A percentile compares a stretch with the other conserved stretches of the same genome.
These are phyloP conservation scores for Mycena floridula DNA, from an alignment of 768 basidiomycete genomes.

Conservation along the genomic window DNA sequence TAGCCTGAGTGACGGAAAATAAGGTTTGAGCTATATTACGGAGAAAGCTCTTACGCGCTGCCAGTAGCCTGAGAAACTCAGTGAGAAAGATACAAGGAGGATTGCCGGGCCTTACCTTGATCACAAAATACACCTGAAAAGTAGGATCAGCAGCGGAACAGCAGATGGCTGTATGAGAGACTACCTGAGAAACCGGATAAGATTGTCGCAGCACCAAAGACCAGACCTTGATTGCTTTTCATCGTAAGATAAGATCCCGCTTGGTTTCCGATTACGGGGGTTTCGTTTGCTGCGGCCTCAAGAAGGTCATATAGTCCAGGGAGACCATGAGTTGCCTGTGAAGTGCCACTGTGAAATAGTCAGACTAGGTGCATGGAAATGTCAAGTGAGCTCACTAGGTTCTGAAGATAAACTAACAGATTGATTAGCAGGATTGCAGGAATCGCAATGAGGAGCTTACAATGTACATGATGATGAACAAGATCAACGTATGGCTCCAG, in stretches of 20 bases:
- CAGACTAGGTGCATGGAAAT: conserved; percentile 7
- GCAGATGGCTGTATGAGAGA: too few relatives aligned
- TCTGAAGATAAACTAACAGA: conserved; percentile 21
- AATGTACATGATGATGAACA: conserved; percentile 33
- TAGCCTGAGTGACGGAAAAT: conserved; percentile 26
- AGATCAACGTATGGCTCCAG: conserved; percentile 38
- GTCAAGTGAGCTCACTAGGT: conserved; percentile 19
- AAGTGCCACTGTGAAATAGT: conserved; percentile 24
- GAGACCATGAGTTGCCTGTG: conserved; percentile 31
- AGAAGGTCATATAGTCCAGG: conserved; percentile 41
- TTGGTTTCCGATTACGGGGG: conserved; percentile 42
- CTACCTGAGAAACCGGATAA: conserved; percentile 36
- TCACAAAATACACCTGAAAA: conserved; percentile 48
- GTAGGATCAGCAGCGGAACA: too few relatives aligned
- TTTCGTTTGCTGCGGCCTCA: conserved; percentile 33
- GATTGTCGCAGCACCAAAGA: conserved; percentile 33
- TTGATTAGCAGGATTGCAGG: conserved; percentile 10
- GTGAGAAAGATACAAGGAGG: not conserved
- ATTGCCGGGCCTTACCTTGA: conserved; percentile 28
- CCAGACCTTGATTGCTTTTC: conserved; percentile 41
- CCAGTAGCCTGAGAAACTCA: conserved; percentile 37
- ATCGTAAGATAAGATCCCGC: conserved; percentile 51
- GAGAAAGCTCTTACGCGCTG: conserved; percentile 33
- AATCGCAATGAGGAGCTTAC: conserved; percentile 13
- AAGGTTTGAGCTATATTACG: not conserved